Percentiles rank a stretch among this genome's conserved stretches.
These are phyloP conservation scores for Mallotus repandus DNA, from an alignment of 441 rosid genomes.

Conservation along the genomic window DNA sequence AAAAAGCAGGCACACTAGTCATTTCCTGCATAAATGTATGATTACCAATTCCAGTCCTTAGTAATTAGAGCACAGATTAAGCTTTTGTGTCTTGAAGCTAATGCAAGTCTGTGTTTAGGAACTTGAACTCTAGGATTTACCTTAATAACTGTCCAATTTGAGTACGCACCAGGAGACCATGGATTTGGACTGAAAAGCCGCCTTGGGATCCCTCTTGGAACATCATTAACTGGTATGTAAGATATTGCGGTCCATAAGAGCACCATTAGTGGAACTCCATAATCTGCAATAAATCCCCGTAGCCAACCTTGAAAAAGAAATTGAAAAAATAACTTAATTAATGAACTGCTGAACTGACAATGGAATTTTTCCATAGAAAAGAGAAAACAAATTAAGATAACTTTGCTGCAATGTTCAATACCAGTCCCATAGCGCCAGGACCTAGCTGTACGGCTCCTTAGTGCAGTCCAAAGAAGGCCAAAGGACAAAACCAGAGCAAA, in stretches of 20 bases:
- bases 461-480: constrained; percentile 68
- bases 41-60: constrained; percentile 17
- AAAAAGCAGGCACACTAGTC: constrained; percentile 64
- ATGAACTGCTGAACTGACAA: neutral
- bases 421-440: constrained; percentile 81
- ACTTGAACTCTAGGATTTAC: constrained; percentile 28
- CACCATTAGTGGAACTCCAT: constrained; percentile 80
- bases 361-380: neutral
- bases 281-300: constrained; percentile 72
- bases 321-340: neutral
- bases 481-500: constrained; percentile 74
- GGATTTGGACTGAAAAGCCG: constrained; percentile 84
- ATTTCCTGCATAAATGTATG: constrained; percentile 51
- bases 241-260: constrained; percentile 71
- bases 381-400: neutral
- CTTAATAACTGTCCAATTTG: constrained; percentile 81
- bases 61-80: too few species aligned
- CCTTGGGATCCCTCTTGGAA: constrained; percentile 75
- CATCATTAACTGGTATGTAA: constrained; percentile 62
- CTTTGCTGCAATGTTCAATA: constrained; percentile 24
- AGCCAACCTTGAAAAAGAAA: constrained; percentile 46
- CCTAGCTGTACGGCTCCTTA: constrained; percentile 78
- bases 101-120: constrained; percentile 14
- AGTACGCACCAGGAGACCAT: constrained; percentile 79
- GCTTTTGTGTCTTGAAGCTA: constrained; percentile 4